Evolutionary conservation across 345 rosid species (phyloP), one percentile per base, ranked within the genome.

Genomic region (Rubroshorea leprosula): DNA sequence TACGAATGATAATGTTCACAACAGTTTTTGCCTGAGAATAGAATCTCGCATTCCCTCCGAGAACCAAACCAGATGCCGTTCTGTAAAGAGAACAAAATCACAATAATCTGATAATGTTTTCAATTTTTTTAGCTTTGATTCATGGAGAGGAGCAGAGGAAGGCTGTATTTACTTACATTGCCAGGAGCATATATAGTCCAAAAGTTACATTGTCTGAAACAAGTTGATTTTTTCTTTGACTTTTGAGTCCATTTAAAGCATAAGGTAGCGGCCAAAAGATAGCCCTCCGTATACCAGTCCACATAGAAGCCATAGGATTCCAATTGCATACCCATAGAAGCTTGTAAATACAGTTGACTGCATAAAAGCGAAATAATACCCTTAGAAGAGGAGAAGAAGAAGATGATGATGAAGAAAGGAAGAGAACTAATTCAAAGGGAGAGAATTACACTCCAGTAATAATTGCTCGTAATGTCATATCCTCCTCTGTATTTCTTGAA

Each of bases 391-490:
- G n/a, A n/a, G n/a, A n/a, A n/a, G n/a, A n/a, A n/a, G n/a, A n/a
- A n/a, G n/a, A n/a, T n/a, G 12, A 10, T 6, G 41, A 35, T 35
- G 9, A 35, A 8, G 5, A 35, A 7, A 49, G 18, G 49, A 6
- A 24, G 24, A 17, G 47, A 64, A 15, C n/a, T n/a, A 54, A n/a
- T 80, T 83, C n/a, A n/a, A n/a, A n/a, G n/a, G n/a, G n/a, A n/a
- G n/a, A n/a, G n/a, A n/a, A n/a, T n/a, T n/a, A 86, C 93, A 70
- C 79, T 86, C 89, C 93, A 86, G 23, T 86, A 86, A 43, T 86
- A 83, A 54, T 63, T 44, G 47, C 14, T 44, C 4, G 47, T 44
- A n/a, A 44, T 44, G 18, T 83, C 77, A 60, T 57, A 83, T 19
- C 90, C 90, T 64, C 90, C 90, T 62, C 73, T 78, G 49, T 80